Conservation (phyloP, 2,329 filamentous ascomycete species). For the Aspergillus phoenicis region DNA sequence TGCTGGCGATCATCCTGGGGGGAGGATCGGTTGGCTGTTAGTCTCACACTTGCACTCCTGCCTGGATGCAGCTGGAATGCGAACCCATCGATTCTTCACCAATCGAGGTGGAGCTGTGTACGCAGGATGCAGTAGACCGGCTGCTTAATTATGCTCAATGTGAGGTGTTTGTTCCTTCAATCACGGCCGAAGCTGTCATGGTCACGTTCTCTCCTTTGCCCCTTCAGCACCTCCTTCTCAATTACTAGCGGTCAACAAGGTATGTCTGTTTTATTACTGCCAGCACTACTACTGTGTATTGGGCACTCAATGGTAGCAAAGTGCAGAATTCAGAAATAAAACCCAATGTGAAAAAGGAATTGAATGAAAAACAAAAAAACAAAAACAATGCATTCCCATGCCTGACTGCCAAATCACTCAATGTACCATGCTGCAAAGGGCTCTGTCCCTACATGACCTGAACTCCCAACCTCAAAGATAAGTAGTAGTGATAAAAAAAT, state of each 20-base stretch:
- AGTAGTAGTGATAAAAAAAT: conserved; percentile 7
- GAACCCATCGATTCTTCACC: not conserved
- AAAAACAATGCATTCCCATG: not conserved
- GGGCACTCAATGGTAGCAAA: not conserved
- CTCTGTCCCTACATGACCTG: conserved; percentile 1
- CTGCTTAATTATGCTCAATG: conserved; percentile 5
- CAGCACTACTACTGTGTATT: not conserved
- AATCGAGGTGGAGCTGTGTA: not conserved
- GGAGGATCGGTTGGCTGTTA: not conserved
- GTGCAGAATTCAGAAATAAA: not conserved
- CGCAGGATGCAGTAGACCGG: conserved; percentile 5
- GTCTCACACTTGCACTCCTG: not conserved
- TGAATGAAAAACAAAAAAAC: not conserved
- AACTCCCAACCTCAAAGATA: not conserved
- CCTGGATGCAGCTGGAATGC: not conserved
- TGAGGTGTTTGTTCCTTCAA: conserved; percentile 1
- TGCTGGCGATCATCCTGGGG: not conserved
- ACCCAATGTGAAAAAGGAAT: not conserved
- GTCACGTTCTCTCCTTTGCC: not conserved
- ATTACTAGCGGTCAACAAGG: not conserved
- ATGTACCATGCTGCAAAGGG: not conserved
- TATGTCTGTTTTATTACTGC: not conserved
- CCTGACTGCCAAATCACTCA: not conserved
- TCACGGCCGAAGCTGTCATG: not conserved
- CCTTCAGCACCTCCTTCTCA: not conserved